These are phyloP conservation scores for Lipomyces sp. DNA, from an alignment of 805 yeast genomes.

Conservation along the genomic window DNA sequence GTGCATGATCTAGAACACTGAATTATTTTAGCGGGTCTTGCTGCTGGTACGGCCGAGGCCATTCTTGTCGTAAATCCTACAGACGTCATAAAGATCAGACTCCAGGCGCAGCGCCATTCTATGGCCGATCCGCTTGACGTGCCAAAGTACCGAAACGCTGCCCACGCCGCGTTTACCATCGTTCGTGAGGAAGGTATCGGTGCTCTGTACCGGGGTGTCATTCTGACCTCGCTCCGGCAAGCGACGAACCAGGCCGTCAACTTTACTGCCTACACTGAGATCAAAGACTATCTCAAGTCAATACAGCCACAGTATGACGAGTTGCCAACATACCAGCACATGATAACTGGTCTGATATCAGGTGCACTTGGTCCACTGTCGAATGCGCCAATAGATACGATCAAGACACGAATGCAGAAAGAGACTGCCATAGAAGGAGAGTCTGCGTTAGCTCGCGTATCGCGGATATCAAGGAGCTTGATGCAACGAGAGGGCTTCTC, in stretches of 20 bases:
- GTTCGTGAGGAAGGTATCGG: conserved; percentile 88
- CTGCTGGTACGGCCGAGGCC: conserved; percentile 97
- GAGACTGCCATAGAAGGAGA: conserved; percentile 67
- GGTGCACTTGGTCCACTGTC: conserved; percentile 99
- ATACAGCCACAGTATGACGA: conserved; percentile 52
- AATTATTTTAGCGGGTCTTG: conserved; percentile 71
- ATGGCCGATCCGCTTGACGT: conserved; percentile 78
- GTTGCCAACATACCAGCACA: conserved; percentile 93
- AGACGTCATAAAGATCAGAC: conserved; percentile 95
- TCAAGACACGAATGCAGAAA: conserved; percentile 94
- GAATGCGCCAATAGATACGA: conserved; percentile 96
- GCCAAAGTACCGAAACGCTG: conserved; percentile 90
- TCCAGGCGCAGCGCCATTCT: conserved; percentile 93
- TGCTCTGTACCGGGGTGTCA: conserved; percentile 91
- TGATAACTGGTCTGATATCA: conserved; percentile 83
- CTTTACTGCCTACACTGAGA: conserved; percentile 89
- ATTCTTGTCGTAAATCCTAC: conserved; percentile 93
- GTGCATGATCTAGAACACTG: background rate
- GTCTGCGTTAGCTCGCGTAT: conserved; percentile 76
- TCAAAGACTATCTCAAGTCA: conserved; percentile 71
- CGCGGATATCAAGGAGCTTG: conserved; percentile 77
- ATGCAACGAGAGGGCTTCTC: conserved; percentile 85
- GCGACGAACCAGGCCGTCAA: conserved; percentile 99
- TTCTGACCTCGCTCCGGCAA: conserved; percentile 95
- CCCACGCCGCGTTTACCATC: conserved; percentile 84